Conservation (phyloP, 2,329 filamentous ascomycete species). For the Xylaria sp. region DNA sequence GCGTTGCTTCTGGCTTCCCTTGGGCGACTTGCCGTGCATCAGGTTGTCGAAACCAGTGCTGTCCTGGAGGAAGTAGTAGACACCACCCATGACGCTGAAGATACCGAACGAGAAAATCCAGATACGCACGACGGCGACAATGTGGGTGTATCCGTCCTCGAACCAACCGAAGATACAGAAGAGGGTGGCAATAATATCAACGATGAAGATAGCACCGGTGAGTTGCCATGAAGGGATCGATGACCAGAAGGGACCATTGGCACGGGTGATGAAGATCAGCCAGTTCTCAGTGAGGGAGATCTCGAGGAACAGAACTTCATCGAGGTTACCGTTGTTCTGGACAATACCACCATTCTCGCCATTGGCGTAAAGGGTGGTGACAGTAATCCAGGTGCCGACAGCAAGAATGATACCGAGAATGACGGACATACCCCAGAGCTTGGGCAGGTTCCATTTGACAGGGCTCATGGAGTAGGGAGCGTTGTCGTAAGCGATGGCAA, state of each 20-base stretch:
- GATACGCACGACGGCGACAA: conserved; percentile 86
- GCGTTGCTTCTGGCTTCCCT: conserved; percentile 84
- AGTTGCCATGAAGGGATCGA: conserved; percentile 90
- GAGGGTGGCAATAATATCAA: conserved; percentile 85
- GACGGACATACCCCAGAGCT: conserved; percentile 92
- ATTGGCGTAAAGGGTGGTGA: conserved; percentile 81
- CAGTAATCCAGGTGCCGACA: conserved; percentile 86
- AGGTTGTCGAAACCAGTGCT: conserved; percentile 87
- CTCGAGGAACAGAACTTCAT: conserved; percentile 87
- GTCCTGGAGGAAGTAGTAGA: conserved; percentile 84
- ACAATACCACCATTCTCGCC: conserved; percentile 80
- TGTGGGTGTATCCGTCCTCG: conserved; percentile 73
- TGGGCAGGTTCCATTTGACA: conserved; percentile 95
- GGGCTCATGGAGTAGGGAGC: conserved; percentile 86
- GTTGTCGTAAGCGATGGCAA: conserved; percentile 94
- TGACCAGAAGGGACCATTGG: conserved; percentile 92
- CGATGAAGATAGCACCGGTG: conserved; percentile 77
- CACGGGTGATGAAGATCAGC: conserved; percentile 96
- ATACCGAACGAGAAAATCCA: conserved; percentile 93
- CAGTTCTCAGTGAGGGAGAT: conserved; percentile 94
- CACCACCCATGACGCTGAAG: conserved; percentile 80
- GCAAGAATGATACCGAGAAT: conserved; percentile 84
- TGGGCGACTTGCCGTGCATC: conserved; percentile 89
- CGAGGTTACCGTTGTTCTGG: conserved; percentile 85
- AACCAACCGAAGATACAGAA: conserved; percentile 91